Base-by-base conservation (phyloP, 2,329 filamentous ascomycete species). In the Aspergillus unguis region DNA sequence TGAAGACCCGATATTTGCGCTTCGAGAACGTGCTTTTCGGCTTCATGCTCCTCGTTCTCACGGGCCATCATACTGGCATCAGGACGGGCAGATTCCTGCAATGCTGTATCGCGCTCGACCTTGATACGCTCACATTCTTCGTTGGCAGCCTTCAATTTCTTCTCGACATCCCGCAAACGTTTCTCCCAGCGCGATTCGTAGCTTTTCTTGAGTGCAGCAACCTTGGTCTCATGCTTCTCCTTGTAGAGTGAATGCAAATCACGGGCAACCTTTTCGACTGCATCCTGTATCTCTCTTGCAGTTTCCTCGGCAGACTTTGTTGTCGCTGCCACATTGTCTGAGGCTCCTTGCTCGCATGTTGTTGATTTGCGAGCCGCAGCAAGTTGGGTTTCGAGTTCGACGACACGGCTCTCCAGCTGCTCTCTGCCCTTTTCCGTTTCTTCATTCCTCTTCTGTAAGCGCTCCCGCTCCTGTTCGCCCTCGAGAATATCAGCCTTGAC, bases 201-300 rank as follows among this genome's bases (percentile, higher is more conserved):
- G 65, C 80, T 83, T 63, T 85, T 84, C 68, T 86, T 97, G 59
- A 99, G 79, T 3, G 92, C 92, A 1, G 89, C 83, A 41, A 97
- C 92, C 77, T 99, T 99, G 57, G 86, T 90, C 76, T 97, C 92
- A 70, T 99, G 94, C 75, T 99, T 99, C 67, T 87, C 85, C 76
- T 96, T 97, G 81, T 99, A 99, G 8, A 96, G 80, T 0, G 86
- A 81, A 69, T 99, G 94, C 37, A 99, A 80, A 67, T 99, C 94
- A 29, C 90, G 83, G n/a, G 92, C 92, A 37, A 97, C 91, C 60
- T 92, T 90, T 72, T 96, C 90, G 25, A 92, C 87, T 1, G 88
- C 87, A 41, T 88, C 80, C 66, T 96, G 92, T 45, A 96, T 87
- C 58, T 95, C 90, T 36, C 76, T 72, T 38, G 74, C 77, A 32